Conservation (phyloP, 371 early-diverging fungal species). For the Batrachochytrium dendrobatidis region DNA sequence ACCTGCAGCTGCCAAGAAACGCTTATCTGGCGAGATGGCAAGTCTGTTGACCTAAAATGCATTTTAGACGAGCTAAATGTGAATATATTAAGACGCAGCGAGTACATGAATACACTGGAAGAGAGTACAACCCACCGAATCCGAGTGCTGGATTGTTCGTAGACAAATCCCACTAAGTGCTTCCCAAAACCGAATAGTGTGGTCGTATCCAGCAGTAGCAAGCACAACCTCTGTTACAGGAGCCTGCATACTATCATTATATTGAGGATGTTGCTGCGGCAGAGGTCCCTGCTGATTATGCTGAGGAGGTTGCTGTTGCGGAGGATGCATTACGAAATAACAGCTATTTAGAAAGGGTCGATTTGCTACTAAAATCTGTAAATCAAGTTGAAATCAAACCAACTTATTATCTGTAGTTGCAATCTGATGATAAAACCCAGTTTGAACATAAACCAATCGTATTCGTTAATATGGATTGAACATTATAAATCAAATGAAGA, state of each 20-base stretch:
- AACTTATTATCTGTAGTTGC: too few relatives aligned
- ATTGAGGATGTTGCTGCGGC: background rate
- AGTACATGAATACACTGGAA: background rate
- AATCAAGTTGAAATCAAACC: too few relatives aligned
- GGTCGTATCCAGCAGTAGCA: constrained; percentile 93
- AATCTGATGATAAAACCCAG: too few relatives aligned
- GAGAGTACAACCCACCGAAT: constrained; percentile 55
- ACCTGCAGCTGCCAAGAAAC: constrained; percentile 89
- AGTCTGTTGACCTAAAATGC: constrained; percentile 87
- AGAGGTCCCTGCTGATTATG: background rate
- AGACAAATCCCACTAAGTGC: constrained; percentile 89
- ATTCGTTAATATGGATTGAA: too few relatives aligned
- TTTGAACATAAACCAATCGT: too few relatives aligned
- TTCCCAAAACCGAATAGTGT: constrained; percentile 96
- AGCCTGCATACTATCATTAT: background rate
- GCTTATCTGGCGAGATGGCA: constrained; percentile 89
- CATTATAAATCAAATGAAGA: too few relatives aligned
- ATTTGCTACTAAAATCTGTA: too few relatives aligned
- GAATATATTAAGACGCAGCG: background rate
- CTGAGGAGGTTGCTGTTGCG: background rate
- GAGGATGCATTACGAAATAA: too few relatives aligned
- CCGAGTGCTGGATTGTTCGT: constrained; percentile 89
- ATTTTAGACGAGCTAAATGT: background rate
- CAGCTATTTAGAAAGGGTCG: too few relatives aligned
- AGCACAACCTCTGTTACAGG: constrained; percentile 61